Percentiles rank a stretch among this genome's conserved stretches.
These are phyloP conservation scores for Nakazawaea pomicola DNA, from an alignment of 805 yeast genomes.

Conservation along the genomic window DNA sequence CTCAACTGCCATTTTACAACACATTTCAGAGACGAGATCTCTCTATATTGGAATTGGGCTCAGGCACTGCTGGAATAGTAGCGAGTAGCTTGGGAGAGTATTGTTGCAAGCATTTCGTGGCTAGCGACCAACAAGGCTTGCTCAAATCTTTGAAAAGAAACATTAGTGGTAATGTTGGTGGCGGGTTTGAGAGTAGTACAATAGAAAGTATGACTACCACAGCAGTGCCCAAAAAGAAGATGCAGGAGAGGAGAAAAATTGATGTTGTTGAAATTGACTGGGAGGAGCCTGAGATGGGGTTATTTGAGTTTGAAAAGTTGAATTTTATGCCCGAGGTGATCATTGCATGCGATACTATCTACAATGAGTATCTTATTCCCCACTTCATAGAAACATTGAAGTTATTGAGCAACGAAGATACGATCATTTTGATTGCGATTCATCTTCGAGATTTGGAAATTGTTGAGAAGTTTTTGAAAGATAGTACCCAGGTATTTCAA, in stretches of 20 bases:
- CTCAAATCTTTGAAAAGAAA: slow-evolving; percentile 45
- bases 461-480: slow-evolving; percentile 39
- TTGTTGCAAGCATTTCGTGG: slow-evolving; percentile 35
- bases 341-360: slow-evolving; percentile 61
- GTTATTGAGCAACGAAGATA: slow-evolving; percentile 26
- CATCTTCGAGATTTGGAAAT: slow-evolving; percentile 53
- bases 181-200: slow-evolving; percentile 21
- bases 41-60: slow-evolving; percentile 51
- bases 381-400: slow-evolving; percentile 40
- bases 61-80: slow-evolving; percentile 54
- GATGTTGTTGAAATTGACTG: slow-evolving; percentile 57
- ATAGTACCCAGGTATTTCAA: slow-evolving; percentile 26
- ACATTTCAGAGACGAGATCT: slow-evolving; percentile 16
- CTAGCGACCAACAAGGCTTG: slow-evolving; percentile 55
- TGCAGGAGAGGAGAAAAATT: too few species aligned
- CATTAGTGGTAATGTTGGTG: slow-evolving; percentile 33
- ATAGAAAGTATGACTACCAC: slow-evolving; percentile 12
- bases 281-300: slow-evolving; percentile 43
- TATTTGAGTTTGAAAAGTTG: slow-evolving; percentile 12
- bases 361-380: slow-evolving; percentile 54
- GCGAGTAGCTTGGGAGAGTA: slow-evolving; percentile 34
- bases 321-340: slow-evolving; percentile 36
- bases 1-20: slow-evolving; percentile 23
- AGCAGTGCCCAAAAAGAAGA: slow-evolving; percentile 5
- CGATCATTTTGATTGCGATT: slow-evolving; percentile 39